Evolutionary conservation across 2,329 filamentous ascomycete genomes (phyloP).

Genomic region (Aspergillus japonicus): DNA sequence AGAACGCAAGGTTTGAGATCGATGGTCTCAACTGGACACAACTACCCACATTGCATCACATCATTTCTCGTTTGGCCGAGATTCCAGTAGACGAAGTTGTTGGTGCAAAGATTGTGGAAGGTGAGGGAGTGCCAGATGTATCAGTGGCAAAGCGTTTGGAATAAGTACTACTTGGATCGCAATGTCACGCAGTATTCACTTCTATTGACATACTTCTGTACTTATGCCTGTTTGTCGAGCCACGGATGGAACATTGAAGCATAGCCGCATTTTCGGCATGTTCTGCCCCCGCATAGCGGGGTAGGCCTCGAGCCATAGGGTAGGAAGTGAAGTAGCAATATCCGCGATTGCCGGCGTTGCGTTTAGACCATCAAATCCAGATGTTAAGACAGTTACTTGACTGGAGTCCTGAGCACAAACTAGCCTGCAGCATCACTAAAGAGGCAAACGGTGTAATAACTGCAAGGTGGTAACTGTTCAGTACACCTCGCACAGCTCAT

Average conservation of each 20-base stretch:
- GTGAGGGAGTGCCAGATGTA: constrained; percentile 49
- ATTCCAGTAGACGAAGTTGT: constrained; percentile 59
- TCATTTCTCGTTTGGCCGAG: constrained; percentile 53
- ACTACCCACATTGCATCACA: constrained; percentile 61
- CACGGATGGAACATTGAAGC: neutral
- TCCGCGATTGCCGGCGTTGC: neutral
- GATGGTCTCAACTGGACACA: constrained; percentile 53
- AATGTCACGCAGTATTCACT: neutral
- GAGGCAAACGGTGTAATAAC: neutral
- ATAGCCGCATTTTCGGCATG: neutral
- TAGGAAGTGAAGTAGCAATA: neutral
- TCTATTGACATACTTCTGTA: neutral
- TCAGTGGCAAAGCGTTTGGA: constrained; percentile 19
- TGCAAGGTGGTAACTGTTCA: neutral
- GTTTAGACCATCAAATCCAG: neutral
- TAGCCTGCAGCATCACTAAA: neutral
- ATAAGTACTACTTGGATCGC: neutral
- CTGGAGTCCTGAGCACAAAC: neutral
- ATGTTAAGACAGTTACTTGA: neutral
- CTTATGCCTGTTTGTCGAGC: neutral
- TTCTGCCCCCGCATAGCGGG: neutral
- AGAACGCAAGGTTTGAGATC: constrained; percentile 49
- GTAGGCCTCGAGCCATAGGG: neutral
- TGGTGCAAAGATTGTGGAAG: constrained; percentile 56
- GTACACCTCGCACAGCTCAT: neutral